Percentiles rank a stretch among this genome's conserved stretches.
Conservation (phyloP, 345 rosid species). For the Eucalyptus fibrosa region DNA sequence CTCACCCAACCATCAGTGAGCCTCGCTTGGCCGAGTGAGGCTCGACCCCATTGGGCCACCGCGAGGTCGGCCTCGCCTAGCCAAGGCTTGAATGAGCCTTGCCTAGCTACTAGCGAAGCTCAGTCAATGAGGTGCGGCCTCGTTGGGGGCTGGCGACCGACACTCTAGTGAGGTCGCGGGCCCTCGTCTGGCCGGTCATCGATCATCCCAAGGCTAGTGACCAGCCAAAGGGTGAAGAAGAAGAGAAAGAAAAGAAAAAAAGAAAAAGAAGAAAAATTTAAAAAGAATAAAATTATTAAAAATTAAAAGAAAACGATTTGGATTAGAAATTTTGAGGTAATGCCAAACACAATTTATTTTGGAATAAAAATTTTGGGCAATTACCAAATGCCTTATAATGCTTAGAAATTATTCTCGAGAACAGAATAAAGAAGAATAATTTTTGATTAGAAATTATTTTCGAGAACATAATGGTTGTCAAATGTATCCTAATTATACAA, state of each 20-base stretch:
- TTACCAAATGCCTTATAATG: fast-evolving
- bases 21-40: fast-evolving
- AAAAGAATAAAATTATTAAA: no score
- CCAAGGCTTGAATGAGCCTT: no score
- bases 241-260: no score
- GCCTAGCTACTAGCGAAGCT: no score
- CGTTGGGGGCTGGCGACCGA: no score
- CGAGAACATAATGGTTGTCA: fast-evolving
- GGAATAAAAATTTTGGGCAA: fast-evolving
- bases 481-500: fast-evolving
- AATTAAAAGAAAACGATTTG: no score
- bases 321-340: fast-evolving
- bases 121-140: fast-evolving
- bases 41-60: fast-evolving
- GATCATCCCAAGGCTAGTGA: fast-evolving
- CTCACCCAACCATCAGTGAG: fast-evolving
- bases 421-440: fast-evolving
- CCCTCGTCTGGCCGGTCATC: fast-evolving
- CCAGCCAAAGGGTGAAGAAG: fast-evolving
- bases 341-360: fast-evolving
- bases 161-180: fast-evolving
- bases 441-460: fast-evolving
- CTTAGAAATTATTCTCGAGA: fast-evolving
- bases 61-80: fast-evolving
- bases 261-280: fast-evolving